A percentile compares a stretch with the other conserved stretches of the same genome.
These are phyloP conservation scores for Tulasnella sp. DNA, from an alignment of 768 basidiomycete genomes.

Conservation along the genomic window DNA sequence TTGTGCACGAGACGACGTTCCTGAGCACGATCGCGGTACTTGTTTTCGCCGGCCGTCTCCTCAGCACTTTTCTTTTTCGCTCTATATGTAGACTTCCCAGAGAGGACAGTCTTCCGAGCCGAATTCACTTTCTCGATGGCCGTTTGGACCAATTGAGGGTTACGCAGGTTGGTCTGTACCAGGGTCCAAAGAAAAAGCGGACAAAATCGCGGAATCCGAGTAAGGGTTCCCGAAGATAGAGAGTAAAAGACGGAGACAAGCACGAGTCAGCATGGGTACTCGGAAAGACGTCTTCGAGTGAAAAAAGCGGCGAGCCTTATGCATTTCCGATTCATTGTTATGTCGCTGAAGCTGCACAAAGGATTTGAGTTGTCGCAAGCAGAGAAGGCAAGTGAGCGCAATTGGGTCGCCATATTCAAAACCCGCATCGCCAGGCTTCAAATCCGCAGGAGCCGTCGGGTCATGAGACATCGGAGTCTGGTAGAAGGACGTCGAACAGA, in stretches of 20 bases:
- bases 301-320: constrained; percentile 59
- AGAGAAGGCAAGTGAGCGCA: constrained; percentile 75
- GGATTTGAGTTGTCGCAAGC: constrained; percentile 85
- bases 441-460: constrained; percentile 11
- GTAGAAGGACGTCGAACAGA: constrained; percentile 4
- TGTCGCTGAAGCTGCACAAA: constrained; percentile 82
- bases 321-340: constrained; percentile 86
- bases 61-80: constrained; percentile 26
- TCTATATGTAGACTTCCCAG: constrained; percentile 30
- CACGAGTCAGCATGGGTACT: constrained; percentile 23
- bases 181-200: not conserved
- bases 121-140: constrained; percentile 47
- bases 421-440: constrained; percentile 35
- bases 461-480: not conserved
- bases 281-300: constrained; percentile 19
- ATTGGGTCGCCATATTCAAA: constrained; percentile 74
- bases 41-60: constrained; percentile 35
- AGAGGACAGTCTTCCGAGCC: constrained; percentile 3
- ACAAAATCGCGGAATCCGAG: not conserved
- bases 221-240: not conserved
- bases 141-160: constrained; percentile 55
- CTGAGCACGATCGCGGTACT: constrained; percentile 91
- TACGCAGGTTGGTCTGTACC: constrained; percentile 72
- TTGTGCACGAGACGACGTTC: constrained; percentile 86
- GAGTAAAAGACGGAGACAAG: constrained; percentile 19